Evolutionary conservation across 495 filamentous ascomycete species (phyloP).

Genomic region (Terfezia claveryi): DNA sequence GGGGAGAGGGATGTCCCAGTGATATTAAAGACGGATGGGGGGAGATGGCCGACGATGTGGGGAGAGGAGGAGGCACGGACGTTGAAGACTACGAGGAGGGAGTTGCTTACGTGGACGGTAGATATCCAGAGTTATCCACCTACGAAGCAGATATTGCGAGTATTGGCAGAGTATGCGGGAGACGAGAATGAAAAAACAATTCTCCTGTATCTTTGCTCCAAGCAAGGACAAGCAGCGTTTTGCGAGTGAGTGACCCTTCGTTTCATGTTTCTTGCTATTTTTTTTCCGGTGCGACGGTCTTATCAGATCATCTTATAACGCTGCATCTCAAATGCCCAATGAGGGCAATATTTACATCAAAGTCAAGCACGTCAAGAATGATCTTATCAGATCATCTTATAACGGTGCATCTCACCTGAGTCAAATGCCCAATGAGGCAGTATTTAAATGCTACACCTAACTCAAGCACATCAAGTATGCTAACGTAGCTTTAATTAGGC

Average conservation of each 20-base stretch:
- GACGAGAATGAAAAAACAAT: constrained; percentile 71
- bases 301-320: constrained; percentile 20
- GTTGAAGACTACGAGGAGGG: constrained; percentile 66
- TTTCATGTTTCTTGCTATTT: constrained; percentile 13
- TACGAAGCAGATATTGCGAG: constrained; percentile 64
- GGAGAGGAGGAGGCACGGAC: constrained; percentile 70
- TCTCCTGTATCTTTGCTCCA: constrained; percentile 60
- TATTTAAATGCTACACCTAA: no score
- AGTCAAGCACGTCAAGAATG: not conserved
- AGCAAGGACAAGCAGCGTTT: constrained; percentile 81
- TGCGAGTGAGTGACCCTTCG: constrained; percentile 36
- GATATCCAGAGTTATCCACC: constrained; percentile 86
- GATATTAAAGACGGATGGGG: constrained; percentile 48
- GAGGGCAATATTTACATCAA: no score
- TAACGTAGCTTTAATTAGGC: constrained; percentile 11
- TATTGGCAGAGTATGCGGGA: constrained; percentile 65
- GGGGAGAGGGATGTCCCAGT: constrained; percentile 64
- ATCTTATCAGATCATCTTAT: constrained; percentile 20
- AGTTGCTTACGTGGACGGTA: constrained; percentile 82
- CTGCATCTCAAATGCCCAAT: not conserved
- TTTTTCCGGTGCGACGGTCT: constrained; percentile 6
- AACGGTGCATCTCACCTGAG: not conserved
- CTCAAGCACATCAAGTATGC: no score
- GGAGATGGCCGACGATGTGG: constrained; percentile 96
- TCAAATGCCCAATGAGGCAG: not conserved